phyloP scores from a whole-genome alignment of 202 grass and related monocot species.

The Alloteropsis angusta region DNA sequence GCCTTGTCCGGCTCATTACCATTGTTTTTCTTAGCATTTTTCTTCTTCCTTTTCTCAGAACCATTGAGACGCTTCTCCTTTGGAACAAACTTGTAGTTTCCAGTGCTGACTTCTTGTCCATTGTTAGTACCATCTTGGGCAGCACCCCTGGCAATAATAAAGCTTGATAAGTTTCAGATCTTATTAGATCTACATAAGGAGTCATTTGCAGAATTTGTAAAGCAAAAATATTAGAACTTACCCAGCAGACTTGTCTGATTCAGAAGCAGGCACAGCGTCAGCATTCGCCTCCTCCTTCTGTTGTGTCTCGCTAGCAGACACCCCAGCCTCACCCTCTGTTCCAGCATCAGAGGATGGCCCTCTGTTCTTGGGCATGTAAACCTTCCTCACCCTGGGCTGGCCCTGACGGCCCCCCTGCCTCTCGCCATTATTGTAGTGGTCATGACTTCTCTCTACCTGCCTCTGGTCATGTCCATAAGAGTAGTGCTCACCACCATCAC shows the following conservation, averaged over 20 bases:
- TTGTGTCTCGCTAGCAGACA: background rate
- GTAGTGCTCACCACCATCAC: background rate
- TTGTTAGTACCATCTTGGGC: background rate
- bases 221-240: background rate
- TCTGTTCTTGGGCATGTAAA: background rate
- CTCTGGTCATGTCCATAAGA: background rate
- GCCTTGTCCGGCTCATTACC: background rate
- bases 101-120: background rate
- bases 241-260: conserved; percentile 7
- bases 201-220: background rate
- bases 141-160: conserved; percentile 10
- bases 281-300: background rate
- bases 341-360: conserved; percentile 5
- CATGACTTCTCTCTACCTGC: background rate
- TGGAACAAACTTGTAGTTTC: fast-evolving
- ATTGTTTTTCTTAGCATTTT: background rate
- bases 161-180: background rate
- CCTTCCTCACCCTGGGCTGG: background rate
- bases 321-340: background rate
- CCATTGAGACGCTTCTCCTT: background rate
- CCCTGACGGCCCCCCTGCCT: background rate
- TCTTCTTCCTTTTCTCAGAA: conserved; percentile 26
- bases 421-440: background rate
- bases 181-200: background rate
- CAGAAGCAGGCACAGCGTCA: background rate